Conservation (phyloP, 768 basidiomycete genomes). For the Xanthoconium stramineum region DNA sequence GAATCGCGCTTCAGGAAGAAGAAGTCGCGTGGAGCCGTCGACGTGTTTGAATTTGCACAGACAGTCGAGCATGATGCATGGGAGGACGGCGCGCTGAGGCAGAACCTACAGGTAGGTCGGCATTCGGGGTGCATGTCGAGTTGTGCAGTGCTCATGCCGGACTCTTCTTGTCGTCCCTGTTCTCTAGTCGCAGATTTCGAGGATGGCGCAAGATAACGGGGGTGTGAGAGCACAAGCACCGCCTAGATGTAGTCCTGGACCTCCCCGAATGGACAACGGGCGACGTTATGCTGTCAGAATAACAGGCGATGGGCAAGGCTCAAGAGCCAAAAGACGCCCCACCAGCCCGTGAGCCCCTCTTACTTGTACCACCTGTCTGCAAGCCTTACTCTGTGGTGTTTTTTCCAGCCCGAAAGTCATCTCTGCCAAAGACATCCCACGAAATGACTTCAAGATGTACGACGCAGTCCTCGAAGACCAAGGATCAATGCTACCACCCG, state of each 20-base stretch:
- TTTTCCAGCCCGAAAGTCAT: constrained; percentile 46
- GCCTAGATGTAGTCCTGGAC: constrained; percentile 5
- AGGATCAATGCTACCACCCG: constrained; percentile 25
- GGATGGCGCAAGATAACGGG: constrained; percentile 41
- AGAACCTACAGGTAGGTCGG: constrained; percentile 57
- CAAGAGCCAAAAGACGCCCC: constrained; percentile 24
- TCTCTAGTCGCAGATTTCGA: constrained; percentile 54
- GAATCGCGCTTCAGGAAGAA: constrained; percentile 61
- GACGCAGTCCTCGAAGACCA: constrained; percentile 58
- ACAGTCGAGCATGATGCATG: constrained; percentile 71
- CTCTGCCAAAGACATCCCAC: constrained; percentile 47
- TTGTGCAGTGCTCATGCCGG: neutral
- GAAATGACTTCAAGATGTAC: constrained; percentile 60
- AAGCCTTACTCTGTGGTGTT: neutral
- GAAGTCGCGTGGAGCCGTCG: constrained; percentile 51
- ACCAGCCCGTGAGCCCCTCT: constrained; percentile 41
- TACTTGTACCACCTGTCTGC: neutral
- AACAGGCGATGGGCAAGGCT: constrained; percentile 11
- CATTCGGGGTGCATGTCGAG: neutral
- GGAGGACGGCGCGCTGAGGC: constrained; percentile 56
- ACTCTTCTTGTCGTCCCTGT: neutral
- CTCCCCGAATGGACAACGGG: constrained; percentile 35
- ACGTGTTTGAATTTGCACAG: constrained; percentile 78
- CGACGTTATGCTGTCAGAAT: constrained; percentile 50
- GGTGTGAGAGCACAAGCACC: constrained; percentile 12